Percentiles rank a stretch among this genome's conserved stretches.
These are phyloP conservation scores for Handroanthus guayacan DNA, from an alignment of 257 asterid species.

Conservation along the genomic window DNA sequence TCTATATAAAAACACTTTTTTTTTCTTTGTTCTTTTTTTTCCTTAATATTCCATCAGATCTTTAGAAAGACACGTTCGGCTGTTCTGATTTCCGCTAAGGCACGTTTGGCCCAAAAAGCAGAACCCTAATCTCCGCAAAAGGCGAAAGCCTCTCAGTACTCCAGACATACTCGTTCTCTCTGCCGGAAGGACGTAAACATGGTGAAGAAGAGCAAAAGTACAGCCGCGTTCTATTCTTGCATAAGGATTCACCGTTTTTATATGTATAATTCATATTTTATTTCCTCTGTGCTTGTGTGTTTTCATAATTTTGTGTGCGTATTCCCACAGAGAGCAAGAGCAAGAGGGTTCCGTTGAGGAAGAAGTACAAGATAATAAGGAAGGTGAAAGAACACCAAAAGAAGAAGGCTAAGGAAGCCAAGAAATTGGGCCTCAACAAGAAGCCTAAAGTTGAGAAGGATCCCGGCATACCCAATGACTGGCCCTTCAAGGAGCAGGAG, in stretches of 20 bases:
- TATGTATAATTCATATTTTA: neutral
- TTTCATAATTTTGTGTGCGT: neutral
- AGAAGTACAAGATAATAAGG: conserved; percentile 79
- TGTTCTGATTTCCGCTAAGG: neutral
- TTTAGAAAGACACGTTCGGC: no score
- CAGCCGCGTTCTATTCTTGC: neutral
- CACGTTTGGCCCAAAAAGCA: neutral
- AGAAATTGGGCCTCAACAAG: conserved; percentile 65
- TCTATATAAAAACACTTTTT: no score
- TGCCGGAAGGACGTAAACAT: conserved; percentile 37
- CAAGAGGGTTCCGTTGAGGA: conserved; percentile 79
- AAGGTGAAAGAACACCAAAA: conserved; percentile 92
- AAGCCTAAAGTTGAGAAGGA: conserved; percentile 83
- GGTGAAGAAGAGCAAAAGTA: conserved; percentile 91
- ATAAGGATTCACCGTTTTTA: neutral
- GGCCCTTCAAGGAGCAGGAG: conserved; percentile 96
- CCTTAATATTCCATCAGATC: no score
- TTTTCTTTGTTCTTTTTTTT: no score
- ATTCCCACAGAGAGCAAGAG: conserved; percentile 84
- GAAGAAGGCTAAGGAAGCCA: conserved; percentile 91
- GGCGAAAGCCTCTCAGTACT: conserved; percentile 36
- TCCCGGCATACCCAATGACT: conserved; percentile 92
- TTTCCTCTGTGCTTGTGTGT: neutral
- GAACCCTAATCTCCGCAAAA: neutral
- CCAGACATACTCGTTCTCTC: neutral